Evolutionary conservation across 164 flowering plant species (phyloP).

Genomic region (Taxillus chinensis): DNA sequence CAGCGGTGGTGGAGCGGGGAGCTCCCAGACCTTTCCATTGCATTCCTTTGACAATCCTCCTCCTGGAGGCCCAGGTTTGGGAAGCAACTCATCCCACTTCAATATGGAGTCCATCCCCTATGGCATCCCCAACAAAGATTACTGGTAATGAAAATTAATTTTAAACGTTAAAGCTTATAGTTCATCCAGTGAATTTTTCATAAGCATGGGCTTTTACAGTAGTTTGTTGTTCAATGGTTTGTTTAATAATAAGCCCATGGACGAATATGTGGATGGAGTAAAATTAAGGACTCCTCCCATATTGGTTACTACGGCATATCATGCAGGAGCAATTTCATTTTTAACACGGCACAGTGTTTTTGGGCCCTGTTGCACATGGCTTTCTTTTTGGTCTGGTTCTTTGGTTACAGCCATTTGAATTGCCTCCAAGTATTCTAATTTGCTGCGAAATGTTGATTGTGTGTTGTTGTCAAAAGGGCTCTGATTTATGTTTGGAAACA

Average conservation of each 20-base stretch:
- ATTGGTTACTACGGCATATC: conserved; percentile 2
- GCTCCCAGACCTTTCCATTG: conserved; percentile 45
- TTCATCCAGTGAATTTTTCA: no score
- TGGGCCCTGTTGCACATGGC: conserved; percentile 8
- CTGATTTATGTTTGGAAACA: no score
- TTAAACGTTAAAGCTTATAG: no score
- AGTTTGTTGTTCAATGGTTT: no score
- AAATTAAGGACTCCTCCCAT: conserved; percentile 3
- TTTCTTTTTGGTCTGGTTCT: conserved; percentile 1
- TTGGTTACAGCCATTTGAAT: neutral
- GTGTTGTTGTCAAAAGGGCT: no score
- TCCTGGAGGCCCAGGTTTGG: conserved; percentile 26
- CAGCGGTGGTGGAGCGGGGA: conserved; percentile 18
- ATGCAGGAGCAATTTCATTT: conserved; percentile 4
- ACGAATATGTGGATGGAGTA: conserved; percentile 6
- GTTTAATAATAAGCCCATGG: conserved; percentile 6
- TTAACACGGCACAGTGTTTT: conserved; percentile 1
- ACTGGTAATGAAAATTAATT: conserved; percentile 33
- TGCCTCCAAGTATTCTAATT: no score
- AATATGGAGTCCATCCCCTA: conserved; percentile 49
- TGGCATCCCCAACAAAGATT: conserved; percentile 60
- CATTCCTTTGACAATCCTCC: conserved; percentile 25
- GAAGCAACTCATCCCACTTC: conserved; percentile 39
- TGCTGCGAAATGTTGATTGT: no score
- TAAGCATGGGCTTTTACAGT: no score